These are phyloP conservation scores for Grammothele lineata DNA, from an alignment of 768 basidiomycete genomes.

Conservation along the genomic window DNA sequence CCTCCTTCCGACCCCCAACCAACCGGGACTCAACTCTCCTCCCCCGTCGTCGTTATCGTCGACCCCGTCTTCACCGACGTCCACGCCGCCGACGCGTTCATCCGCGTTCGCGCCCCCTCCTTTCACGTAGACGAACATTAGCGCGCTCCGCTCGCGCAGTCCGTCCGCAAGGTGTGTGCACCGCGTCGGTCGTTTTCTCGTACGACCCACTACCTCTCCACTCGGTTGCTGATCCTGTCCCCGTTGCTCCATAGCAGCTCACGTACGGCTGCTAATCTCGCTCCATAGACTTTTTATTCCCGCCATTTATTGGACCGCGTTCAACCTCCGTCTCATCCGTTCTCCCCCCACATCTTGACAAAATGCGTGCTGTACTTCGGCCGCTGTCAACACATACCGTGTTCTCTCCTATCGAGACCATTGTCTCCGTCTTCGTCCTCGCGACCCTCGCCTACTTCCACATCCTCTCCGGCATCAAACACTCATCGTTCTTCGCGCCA, in stretches of 20 bases:
- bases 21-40: conserved; percentile 1
- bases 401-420: conserved; percentile 80
- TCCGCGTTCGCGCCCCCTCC: conserved; percentile 6
- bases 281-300: conserved; percentile 14
- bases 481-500: conserved; percentile 75
- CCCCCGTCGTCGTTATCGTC: conserved; percentile 7
- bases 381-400: conserved; percentile 71
- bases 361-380: conserved; percentile 58
- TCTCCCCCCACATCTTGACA: conserved; percentile 5
- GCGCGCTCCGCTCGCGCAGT: neutral
- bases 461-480: conserved; percentile 84
- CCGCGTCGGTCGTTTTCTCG: neutral
- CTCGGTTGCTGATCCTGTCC: neutral
- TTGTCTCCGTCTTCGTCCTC: conserved; percentile 84
- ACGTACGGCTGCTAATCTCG: conserved; percentile 7
- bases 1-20: conserved; percentile 4
- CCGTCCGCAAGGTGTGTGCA: conserved; percentile 1
- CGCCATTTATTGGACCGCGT: conserved; percentile 10
- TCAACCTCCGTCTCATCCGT: neutral
- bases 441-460: conserved; percentile 96
- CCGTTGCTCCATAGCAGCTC: neutral
- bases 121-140: conserved; percentile 11
- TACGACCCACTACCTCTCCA: neutral
- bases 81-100: conserved; percentile 14
- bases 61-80: conserved; percentile 10